phyloP scores from a whole-genome alignment of 2,329 filamentous ascomycete species.

The Westerdykella ornata region DNA sequence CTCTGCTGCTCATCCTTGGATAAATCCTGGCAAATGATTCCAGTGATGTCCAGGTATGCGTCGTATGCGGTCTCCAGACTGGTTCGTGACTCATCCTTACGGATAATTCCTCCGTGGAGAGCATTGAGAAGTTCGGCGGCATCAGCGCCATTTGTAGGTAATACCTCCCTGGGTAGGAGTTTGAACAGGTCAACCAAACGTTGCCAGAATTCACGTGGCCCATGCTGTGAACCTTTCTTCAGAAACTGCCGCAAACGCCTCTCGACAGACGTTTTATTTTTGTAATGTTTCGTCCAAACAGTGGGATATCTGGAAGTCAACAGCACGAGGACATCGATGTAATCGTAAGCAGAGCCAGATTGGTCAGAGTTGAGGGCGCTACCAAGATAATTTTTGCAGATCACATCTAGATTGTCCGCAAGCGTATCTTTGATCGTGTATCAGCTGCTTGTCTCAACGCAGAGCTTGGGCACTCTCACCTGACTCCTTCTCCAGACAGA shows the following conservation, averaged over 20 bases:
- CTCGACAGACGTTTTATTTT: conserved; percentile 50
- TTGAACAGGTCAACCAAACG: conserved; percentile 57
- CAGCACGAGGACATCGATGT: conserved; percentile 58
- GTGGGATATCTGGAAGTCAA: conserved; percentile 60
- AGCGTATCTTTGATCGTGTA: no score
- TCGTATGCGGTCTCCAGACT: conserved; percentile 67
- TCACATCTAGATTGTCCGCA: conserved; percentile 43
- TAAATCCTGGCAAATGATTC: conserved; percentile 39
- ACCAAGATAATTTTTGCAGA: conserved; percentile 63
- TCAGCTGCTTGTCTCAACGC: not conserved
- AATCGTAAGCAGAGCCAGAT: conserved; percentile 64
- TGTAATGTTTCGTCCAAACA: conserved; percentile 65
- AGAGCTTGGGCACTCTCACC: no score
- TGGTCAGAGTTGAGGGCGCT: conserved; percentile 70
- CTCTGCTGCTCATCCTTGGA: conserved; percentile 42
- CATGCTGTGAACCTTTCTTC: conserved; percentile 77
- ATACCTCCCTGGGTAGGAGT: conserved; percentile 48
- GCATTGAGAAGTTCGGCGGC: conserved; percentile 58
- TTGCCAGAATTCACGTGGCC: conserved; percentile 65
- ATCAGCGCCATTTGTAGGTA: conserved; percentile 50
- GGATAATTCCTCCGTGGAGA: conserved; percentile 63
- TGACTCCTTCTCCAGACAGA: conserved; percentile 45
- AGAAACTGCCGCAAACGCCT: conserved; percentile 64
- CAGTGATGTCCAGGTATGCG: conserved; percentile 62
- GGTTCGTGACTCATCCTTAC: conserved; percentile 65